phyloP scores from a whole-genome alignment of 768 basidiomycete genomes.

The Russula griseocarnosa region DNA sequence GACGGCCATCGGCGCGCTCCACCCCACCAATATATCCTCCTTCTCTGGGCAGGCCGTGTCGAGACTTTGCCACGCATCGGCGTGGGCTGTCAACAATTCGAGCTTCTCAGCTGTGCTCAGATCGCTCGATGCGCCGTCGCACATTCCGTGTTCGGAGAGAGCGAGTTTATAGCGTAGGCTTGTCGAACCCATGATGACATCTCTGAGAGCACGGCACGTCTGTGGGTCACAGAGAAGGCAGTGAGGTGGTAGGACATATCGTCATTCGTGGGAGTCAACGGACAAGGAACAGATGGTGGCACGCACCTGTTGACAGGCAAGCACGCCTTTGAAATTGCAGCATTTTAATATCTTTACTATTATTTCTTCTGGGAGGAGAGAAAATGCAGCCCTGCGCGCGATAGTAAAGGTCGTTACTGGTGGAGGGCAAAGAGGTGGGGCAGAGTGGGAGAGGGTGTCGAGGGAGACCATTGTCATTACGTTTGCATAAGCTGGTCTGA shows the following conservation, averaged over 20 bases:
- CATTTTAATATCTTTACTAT: conserved; percentile 12
- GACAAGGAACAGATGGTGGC: neutral
- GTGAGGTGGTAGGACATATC: no score
- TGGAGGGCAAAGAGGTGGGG: neutral
- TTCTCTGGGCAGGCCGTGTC: neutral
- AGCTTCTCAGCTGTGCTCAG: conserved; percentile 16
- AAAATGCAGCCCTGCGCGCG: neutral
- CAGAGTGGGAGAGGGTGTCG: neutral
- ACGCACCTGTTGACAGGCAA: conserved; percentile 18
- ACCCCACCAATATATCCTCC: neutral
- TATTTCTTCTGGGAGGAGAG: conserved; percentile 12
- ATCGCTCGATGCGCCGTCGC: neutral
- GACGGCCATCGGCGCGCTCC: conserved; percentile 8
- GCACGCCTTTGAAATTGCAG: conserved; percentile 7
- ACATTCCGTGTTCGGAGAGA: conserved; percentile 16
- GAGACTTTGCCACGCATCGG: conserved; percentile 6
- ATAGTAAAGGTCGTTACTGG: neutral
- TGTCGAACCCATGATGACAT: conserved; percentile 6
- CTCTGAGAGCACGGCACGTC: conserved; percentile 15
- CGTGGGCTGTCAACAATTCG: conserved; percentile 1
- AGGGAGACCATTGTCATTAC: neutral
- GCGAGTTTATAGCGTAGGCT: conserved; percentile 21
- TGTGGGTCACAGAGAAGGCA: neutral
- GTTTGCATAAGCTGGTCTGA: no score
- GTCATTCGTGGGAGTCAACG: neutral